Percentiles rank a stretch among this genome's conserved stretches.
phyloP scores from a whole-genome alignment of 2,329 filamentous ascomycete species.

The Stachybotrys elegans region DNA sequence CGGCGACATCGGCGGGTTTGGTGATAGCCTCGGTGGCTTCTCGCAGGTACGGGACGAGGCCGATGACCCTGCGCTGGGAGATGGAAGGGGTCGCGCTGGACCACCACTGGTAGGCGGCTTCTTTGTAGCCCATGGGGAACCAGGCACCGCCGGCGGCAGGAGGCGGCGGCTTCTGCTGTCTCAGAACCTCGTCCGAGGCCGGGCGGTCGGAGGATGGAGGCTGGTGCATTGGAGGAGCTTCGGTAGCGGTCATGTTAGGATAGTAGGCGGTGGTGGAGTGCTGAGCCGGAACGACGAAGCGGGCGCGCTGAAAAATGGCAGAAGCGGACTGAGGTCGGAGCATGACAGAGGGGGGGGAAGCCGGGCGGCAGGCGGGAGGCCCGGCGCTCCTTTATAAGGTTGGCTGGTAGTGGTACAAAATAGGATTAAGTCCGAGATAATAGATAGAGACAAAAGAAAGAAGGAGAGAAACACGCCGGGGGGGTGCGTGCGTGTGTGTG shows the following conservation, averaged over 20 bases:
- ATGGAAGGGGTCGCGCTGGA: slow-evolving; percentile 72
- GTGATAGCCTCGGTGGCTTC: slow-evolving; percentile 65
- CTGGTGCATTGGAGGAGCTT: too few relatives aligned
- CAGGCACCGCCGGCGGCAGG: slow-evolving; percentile 32
- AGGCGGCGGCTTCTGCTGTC: slow-evolving; percentile 21
- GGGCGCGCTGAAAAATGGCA: slow-evolving; percentile 35
- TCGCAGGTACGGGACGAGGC: slow-evolving; percentile 77
- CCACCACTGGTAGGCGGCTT: slow-evolving; percentile 95
- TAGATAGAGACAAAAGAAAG: too few relatives aligned
- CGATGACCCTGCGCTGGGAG: slow-evolving; percentile 85
- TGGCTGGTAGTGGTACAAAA: too few relatives aligned
- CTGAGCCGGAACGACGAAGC: slow-evolving; percentile 32
- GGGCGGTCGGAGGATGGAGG: too few relatives aligned
- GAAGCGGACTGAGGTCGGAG: slow-evolving; percentile 36
- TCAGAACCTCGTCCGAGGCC: too few relatives aligned
- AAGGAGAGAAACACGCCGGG: too few relatives aligned
- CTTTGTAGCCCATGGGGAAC: slow-evolving; percentile 89
- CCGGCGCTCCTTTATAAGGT: slow-evolving; percentile 10
- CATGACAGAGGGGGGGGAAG: slow-evolving; percentile 31
- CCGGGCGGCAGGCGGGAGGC: slow-evolving; percentile 9
- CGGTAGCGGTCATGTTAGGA: too few relatives aligned
- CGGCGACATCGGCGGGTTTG: slow-evolving; percentile 33
- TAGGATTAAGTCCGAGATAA: too few relatives aligned
- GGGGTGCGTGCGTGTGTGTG: too few relatives aligned
- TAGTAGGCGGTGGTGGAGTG: too few relatives aligned